Base-by-base conservation (phyloP, 140 eudicot species). In the Anethum foeniculum region DNA sequence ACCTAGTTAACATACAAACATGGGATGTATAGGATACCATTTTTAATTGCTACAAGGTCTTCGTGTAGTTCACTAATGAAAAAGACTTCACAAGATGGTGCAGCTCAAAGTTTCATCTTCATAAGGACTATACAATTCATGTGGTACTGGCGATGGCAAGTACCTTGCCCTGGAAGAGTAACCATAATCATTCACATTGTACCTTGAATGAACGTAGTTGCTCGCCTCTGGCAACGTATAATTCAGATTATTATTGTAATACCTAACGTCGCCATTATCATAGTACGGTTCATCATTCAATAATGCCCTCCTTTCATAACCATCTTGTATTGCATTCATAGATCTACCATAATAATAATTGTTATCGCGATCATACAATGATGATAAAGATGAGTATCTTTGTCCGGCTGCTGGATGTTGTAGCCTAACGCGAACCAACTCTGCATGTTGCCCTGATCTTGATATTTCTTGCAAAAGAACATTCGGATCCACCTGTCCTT, bases 361-460 rank as follows among this genome's bases (percentile, higher is more conserved):
- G 11, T 62, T 62, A 0, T 62, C 36, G 0, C 28, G 36, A 32
- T 62, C 5, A 0, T 25, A 62, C 3, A 15, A 27, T 8, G 69
- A 27, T 25, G 32, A 18, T 10, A 11, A 25, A 7, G 69, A 62
- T 62, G 75, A 68, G 36, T 15, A 32, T 19, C 49, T 36, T 38
- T 38, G 76, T 19, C 48, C 1, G 4, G 43, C 13, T 71, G 76
- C 76, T 4, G 77, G 77, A 72, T 72, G 77, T 39, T 38, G 49
- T 10, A 72, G 77, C 52, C 5, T 72, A 21, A 72, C 77, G 6
- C 77, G 77, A 72, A 72, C 49, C 52, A 72, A 3, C 77, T 71
- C 77, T 36, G 77, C 77, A 39, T 72, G 77, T 23, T 72, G 30
- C 7, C 77, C 54, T 2, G 54, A 73, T 41, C 77, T 73, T 41